Base-by-base conservation (phyloP, 1,284 basidiomycete genomes). In the Ganoderma lucidum region DNA sequence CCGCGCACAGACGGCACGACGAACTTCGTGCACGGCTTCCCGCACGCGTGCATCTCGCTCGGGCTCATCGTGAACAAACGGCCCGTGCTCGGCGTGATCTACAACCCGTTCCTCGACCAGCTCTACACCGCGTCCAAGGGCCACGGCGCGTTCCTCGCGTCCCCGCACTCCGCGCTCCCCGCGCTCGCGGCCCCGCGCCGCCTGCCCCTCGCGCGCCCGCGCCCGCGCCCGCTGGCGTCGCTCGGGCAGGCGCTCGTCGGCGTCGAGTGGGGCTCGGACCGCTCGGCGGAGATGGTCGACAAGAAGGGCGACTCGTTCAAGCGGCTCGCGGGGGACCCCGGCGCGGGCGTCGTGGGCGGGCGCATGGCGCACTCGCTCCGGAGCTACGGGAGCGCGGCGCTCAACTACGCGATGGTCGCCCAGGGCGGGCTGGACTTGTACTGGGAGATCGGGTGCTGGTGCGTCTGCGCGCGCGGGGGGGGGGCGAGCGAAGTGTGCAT, bases 11-110 rank as follows among this genome's bases (percentile, higher is more conserved):
- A 96, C 78, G 94, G 95, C 10, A 98, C 96, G 1, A 98, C 96
- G 64, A 98, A 98, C 82, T 98, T 98, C 77, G 90, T 98, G 39
- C 92, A 97, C 74, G 93, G 92, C 32, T 97, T 97, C 80, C 96
- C 96, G 2, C 94, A 92, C 79, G 93, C 91, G 28, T 96, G 94
- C 80, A 94, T 97, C 77, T 97, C 96, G 23, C 90, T 99, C 68
- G 97, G 96, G 2, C 85, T 99, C 73, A 93, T 97, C 70, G 91
- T 94, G 81, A 85, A 92, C 71, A 90, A 90, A 71, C 85, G 87
- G 15, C 95, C 97, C 5, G 88, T 95, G 6, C 85, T 99, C 28
- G 97, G 96, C 0, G 95, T 97, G 62, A 91, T 97, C 73, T 97
- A 91, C 84, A 98, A 97, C 78, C 97, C 97, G 0, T 97, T 97